These are phyloP conservation scores for Candida coquimbonensis DNA, from an alignment of 805 yeast species.

Conservation along the genomic window DNA sequence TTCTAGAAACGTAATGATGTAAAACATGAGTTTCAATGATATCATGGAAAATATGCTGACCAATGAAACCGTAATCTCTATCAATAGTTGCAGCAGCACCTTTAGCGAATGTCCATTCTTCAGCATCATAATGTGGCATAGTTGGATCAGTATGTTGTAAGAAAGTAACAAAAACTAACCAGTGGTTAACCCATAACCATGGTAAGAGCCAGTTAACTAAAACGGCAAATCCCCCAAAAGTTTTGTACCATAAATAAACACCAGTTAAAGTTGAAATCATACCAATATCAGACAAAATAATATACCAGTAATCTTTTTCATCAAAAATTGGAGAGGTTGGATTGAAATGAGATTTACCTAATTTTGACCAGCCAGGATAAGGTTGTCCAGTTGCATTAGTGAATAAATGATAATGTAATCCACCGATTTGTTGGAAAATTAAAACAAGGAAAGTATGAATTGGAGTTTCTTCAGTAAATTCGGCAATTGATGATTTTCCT, in stretches of 20 bases:
- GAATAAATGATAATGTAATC: constrained; percentile 42
- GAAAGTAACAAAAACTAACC: constrained; percentile 58
- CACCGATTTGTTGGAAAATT: constrained; percentile 50
- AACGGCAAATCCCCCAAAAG: constrained; percentile 43
- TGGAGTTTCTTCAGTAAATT: constrained; percentile 50
- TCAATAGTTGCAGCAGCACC: constrained; percentile 66
- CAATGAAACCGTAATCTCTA: constrained; percentile 53
- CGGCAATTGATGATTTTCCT: constrained; percentile 32
- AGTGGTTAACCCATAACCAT: constrained; percentile 53
- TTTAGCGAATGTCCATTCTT: constrained; percentile 56
- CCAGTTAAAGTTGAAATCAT: constrained; percentile 36
- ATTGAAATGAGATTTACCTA: constrained; percentile 44
- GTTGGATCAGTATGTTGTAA: constrained; percentile 56
- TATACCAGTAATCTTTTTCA: constrained; percentile 45
- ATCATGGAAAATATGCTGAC: constrained; percentile 74
- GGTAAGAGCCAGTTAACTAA: constrained; percentile 52
- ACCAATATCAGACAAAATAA: constrained; percentile 51
- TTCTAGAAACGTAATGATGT: constrained; percentile 78
- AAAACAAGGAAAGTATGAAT: constrained; percentile 36
- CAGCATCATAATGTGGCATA: constrained; percentile 50
- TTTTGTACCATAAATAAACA: constrained; percentile 46
- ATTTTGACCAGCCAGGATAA: constrained; percentile 33
- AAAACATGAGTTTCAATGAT: constrained; percentile 87
- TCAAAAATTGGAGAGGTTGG: constrained; percentile 53
- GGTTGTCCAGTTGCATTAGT: constrained; percentile 55